Base-by-base conservation (phyloP, 2,329 filamentous ascomycete species). In the Xenoacremonium recifei region DNA sequence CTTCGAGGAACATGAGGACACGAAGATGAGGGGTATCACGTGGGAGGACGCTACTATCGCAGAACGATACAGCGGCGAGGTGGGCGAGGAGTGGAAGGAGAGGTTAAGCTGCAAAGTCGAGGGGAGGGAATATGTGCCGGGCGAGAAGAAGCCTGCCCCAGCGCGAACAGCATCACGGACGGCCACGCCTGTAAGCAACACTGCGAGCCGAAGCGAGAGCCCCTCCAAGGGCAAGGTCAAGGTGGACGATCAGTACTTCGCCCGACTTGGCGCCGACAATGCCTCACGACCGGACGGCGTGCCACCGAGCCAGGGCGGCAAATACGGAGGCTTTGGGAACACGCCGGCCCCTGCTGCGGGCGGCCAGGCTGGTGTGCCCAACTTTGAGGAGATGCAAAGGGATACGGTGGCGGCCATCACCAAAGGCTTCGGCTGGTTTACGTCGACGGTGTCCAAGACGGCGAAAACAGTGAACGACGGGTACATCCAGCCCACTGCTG, bases 61-160 rank as follows among this genome's bases (percentile, higher is more conserved):
- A 46, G 90, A 96, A 66, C 76, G 92, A 42, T 97, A 97, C 63
- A 85, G 90, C 48, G 87, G 88, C 41, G 89, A 93, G 51, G 87
- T 86, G 0, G 92, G 91, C 41, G 92, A 96, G 67, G 92, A 96
- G 70, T 97, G 86, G 82, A 96, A 96, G 68, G 91, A 96, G 65
- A 79, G 90, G 48, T 67, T 97, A 51, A 84, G 82, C 23, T 88
- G 87, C 57, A 92, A 93, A 71, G 88, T 95, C 6, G 93, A 97
- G 66, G 88, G 87, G 11, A 78, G 78, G 44, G 89, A 95, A 54
- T 97, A 95, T 61, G 87, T 93, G 3, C 85, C 85, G 13, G 82
- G 79, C 6, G 78, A 84, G 63, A 84, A 83, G 65, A 76, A 73
- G 62, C 61, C 66, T 18, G 55, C 58, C 9, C 50, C 54, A 16